Percentiles rank a stretch among this genome's conserved stretches.
Conservation (phyloP, 176 grass and related monocot genomes). For the Lolium multiflorum region DNA sequence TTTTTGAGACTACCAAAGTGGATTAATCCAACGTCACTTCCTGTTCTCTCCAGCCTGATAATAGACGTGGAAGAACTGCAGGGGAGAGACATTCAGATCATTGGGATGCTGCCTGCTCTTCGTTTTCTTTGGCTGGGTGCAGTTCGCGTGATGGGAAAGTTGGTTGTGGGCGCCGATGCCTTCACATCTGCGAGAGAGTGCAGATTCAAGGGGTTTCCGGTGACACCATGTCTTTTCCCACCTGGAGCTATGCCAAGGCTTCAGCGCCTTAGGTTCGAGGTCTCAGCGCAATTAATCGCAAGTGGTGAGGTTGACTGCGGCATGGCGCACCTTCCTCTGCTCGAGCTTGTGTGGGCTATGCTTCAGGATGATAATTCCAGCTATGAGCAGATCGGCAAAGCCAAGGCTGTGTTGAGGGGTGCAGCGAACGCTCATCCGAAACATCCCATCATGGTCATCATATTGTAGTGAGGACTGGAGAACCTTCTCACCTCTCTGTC, state of each 20-base stretch:
- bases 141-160: background rate
- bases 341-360: rapidly evolving
- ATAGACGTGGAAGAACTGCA: background rate
- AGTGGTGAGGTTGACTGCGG: background rate
- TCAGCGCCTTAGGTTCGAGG: rapidly evolving
- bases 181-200: background rate
- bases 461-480: no score
- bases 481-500: no score
- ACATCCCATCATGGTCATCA: background rate
- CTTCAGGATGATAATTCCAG: background rate
- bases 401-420: background rate
- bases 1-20: background rate
- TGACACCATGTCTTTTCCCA: background rate
- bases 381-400: background rate
- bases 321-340: background rate
- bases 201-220: background rate
- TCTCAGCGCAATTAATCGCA: rapidly evolving
- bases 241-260: background rate
- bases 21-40: background rate
- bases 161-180: background rate
- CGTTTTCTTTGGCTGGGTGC: background rate
- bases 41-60: background rate
- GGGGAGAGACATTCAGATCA: background rate
- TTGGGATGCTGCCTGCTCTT: background rate
- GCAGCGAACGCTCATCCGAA: background rate